phyloP scores from a whole-genome alignment of 1,284 basidiomycete genomes.

The Ganoderma leucocontextum region DNA sequence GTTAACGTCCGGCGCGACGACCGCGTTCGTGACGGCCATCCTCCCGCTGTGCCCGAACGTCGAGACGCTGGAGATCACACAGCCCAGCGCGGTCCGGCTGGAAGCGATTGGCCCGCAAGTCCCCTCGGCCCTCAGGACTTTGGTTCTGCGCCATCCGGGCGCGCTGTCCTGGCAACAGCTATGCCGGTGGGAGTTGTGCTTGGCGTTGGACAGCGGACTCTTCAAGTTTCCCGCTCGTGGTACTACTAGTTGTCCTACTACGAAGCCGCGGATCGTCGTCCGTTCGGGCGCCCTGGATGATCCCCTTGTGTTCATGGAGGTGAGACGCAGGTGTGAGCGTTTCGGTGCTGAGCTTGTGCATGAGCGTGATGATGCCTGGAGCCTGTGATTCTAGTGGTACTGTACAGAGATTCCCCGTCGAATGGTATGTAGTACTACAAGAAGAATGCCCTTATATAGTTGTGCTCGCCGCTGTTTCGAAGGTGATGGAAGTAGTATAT shows the following conservation, averaged over 20 bases:
- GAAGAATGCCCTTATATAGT: too few species aligned
- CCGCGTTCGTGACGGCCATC: constrained; percentile 39
- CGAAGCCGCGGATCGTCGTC: constrained; percentile 22
- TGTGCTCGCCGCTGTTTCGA: too few species aligned
- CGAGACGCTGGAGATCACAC: constrained; percentile 37
- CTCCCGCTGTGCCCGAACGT: constrained; percentile 37
- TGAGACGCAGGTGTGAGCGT: constrained; percentile 23
- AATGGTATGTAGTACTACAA: too few species aligned
- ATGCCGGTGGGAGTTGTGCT: constrained; percentile 28
- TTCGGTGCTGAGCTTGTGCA: constrained; percentile 25
- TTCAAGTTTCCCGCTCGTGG: constrained; percentile 10
- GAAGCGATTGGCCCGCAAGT: constrained; percentile 26
- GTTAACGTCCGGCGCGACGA: constrained; percentile 37
- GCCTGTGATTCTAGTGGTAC: too few species aligned
- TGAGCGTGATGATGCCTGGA: constrained; percentile 23
- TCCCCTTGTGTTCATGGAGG: constrained; percentile 19
- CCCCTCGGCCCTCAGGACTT: constrained; percentile 34
- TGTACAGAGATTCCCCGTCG: too few species aligned
- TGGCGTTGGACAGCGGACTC: constrained; percentile 27
- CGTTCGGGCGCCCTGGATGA: constrained; percentile 27
- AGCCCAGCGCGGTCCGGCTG: constrained; percentile 21
- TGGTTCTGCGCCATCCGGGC: constrained; percentile 31
- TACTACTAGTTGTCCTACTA: too few species aligned
- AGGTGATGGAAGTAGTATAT: too few species aligned
- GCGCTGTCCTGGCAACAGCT: constrained; percentile 20